These are phyloP conservation scores for Morella rubra DNA, from an alignment of 306 rosid species.

Conservation along the genomic window DNA sequence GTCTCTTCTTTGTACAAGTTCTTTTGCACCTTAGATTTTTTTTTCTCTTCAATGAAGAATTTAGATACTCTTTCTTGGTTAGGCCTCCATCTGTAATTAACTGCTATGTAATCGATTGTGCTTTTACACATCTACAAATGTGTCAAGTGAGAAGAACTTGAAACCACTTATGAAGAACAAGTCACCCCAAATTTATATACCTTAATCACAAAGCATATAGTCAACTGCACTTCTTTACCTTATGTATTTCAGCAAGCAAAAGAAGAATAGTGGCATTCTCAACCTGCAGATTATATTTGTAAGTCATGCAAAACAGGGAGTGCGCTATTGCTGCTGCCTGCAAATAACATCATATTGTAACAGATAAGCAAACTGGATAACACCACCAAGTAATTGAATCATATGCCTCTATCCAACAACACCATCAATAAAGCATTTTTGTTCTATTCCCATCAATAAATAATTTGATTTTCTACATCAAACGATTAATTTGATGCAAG, in stretches of 20 bases:
- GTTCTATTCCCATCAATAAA: too few relatives aligned
- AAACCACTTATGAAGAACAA: neutral
- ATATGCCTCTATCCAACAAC: neutral
- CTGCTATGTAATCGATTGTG: neutral
- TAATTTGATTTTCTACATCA: too few relatives aligned
- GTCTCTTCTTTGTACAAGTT: neutral
- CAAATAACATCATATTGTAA: slow-evolving; percentile 19
- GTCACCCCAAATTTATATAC: neutral
- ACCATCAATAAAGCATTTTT: neutral
- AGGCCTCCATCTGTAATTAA: neutral
- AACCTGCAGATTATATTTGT: slow-evolving; percentile 90
- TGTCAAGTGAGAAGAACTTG: neutral
- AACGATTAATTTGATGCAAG: neutral
- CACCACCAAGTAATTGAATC: neutral
- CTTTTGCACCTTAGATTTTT: slow-evolving; percentile 8
- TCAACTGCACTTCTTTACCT: slow-evolving; percentile 47
- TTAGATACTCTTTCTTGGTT: neutral
- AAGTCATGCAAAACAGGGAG: slow-evolving; percentile 92
- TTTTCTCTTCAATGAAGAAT: neutral
- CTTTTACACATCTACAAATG: neutral
- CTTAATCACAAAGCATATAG: slow-evolving; percentile 17
- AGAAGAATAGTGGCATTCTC: slow-evolving; percentile 93
- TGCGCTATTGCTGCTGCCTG: slow-evolving; percentile 96
- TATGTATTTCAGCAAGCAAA: slow-evolving; percentile 94
- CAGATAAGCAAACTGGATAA: slow-evolving; percentile 22